A percentile compares a stretch with the other conserved stretches of the same genome.
Evolutionary conservation across 805 yeast genomes (phyloP).

Genomic region (Saturnispora sekii): DNA sequence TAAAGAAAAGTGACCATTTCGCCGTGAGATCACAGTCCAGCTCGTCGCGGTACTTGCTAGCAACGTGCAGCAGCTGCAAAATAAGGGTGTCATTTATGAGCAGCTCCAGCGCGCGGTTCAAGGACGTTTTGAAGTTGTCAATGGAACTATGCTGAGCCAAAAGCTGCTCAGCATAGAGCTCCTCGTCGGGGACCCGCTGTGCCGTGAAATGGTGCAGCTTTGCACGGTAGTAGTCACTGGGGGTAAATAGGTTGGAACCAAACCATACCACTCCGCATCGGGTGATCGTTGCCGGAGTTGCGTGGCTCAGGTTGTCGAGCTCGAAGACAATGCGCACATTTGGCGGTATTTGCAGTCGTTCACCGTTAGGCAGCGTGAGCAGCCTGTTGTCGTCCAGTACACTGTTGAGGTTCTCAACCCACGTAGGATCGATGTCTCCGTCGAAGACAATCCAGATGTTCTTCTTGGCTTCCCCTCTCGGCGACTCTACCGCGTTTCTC

Average conservation of each 20-base stretch:
- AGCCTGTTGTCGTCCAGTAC: slow-evolving; percentile 81
- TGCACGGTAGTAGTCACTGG: slow-evolving; percentile 9
- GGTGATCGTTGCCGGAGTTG: slow-evolving; percentile 88
- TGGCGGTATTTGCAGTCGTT: slow-evolving; percentile 57
- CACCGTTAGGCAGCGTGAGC: slow-evolving; percentile 84
- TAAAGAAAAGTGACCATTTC: slow-evolving; percentile 26
- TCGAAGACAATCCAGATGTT: slow-evolving; percentile 77
- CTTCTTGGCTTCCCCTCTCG: slow-evolving; percentile 48
- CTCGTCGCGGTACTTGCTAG: background rate
- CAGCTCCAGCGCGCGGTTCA: slow-evolving; percentile 3
- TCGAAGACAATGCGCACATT: slow-evolving; percentile 69
- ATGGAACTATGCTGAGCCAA: background rate
- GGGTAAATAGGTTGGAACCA: slow-evolving; percentile 25
- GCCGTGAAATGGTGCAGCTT: slow-evolving; percentile 12
- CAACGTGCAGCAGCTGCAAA: background rate
- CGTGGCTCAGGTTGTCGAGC: slow-evolving; percentile 50
- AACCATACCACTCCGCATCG: slow-evolving; percentile 87
- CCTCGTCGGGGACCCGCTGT: slow-evolving; percentile 11
- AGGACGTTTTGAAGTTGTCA: slow-evolving; percentile 1
- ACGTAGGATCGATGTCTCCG: slow-evolving; percentile 87
- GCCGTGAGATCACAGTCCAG: background rate
- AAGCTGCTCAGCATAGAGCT: slow-evolving; percentile 1
- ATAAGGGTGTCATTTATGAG: background rate
- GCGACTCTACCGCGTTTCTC: slow-evolving; percentile 44
- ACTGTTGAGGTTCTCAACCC: slow-evolving; percentile 88